Conservation (phyloP, 2,329 filamentous ascomycete species). For the Fusarium scirpi region DNA sequence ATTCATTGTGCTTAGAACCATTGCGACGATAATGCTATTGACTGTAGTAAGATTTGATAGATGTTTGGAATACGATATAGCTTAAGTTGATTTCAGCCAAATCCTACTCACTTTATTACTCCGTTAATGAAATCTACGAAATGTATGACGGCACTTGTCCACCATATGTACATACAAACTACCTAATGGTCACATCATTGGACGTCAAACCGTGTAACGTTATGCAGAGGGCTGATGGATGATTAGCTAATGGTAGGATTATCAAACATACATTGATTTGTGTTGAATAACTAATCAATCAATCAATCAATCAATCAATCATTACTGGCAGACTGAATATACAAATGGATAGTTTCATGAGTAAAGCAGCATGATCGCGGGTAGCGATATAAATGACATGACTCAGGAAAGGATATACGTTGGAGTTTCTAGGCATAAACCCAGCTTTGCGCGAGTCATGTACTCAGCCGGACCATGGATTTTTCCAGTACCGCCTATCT, state of each 20-base stretch:
- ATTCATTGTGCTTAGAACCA: conserved; percentile 30
- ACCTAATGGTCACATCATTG: conserved; percentile 9
- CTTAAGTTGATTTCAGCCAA: neutral
- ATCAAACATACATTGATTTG: neutral
- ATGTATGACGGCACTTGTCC: conserved; percentile 14
- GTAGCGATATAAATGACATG: neutral
- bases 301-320: neutral
- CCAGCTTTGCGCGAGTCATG: conserved; percentile 29
- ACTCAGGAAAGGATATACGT: neutral
- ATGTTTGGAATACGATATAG: neutral
- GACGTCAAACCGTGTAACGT: neutral
- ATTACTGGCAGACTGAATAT: neutral
- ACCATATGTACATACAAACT: neutral
- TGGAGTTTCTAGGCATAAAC: neutral
- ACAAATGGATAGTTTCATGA: neutral
- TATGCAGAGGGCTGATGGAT: neutral
- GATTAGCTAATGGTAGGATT: neutral
- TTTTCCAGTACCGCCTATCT: conserved; percentile 25
- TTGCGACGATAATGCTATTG: neutral
- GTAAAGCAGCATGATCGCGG: no score
- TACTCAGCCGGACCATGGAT: conserved; percentile 19
- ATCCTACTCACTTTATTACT: neutral
- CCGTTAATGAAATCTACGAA: neutral
- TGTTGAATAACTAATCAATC: neutral
- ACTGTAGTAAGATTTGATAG: neutral